Percentiles rank a stretch among this genome's conserved stretches.
phyloP scores from a whole-genome alignment of 257 asterid genomes.

The Nicotiana undulata region DNA sequence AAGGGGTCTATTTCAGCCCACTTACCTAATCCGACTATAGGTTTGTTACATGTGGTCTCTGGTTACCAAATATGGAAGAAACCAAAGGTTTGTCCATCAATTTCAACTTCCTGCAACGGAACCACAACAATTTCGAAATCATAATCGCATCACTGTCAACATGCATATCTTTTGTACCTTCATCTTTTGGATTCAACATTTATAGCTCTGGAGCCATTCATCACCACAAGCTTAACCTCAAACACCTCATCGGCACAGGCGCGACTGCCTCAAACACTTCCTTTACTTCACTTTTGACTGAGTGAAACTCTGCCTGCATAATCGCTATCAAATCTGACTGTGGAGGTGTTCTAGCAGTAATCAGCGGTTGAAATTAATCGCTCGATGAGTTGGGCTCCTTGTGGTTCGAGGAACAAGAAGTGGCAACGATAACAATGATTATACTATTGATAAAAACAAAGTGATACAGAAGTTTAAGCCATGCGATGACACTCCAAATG shows the following conservation, averaged over 20 bases:
- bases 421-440: conserved; percentile 49
- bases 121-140: conserved; percentile 5
- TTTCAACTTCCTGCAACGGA: conserved; percentile 12
- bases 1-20: too few relatives aligned
- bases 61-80: too few relatives aligned
- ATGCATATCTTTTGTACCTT: not conserved
- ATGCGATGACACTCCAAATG: conserved; percentile 31
- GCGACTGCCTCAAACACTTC: not conserved
- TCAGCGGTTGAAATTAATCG: conserved; percentile 10
- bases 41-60: too few relatives aligned
- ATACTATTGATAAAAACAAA: conserved; percentile 55
- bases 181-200: conserved; percentile 3
- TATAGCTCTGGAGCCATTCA: conserved; percentile 25
- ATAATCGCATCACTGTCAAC: conserved; percentile 18
- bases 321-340: conserved; percentile 10
- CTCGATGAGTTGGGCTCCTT: conserved; percentile 8
- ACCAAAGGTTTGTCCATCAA: not conserved
- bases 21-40: too few relatives aligned
- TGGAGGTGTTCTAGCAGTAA: conserved; percentile 31
- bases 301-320: not conserved
- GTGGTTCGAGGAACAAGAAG: conserved; percentile 34
- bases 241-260: conserved; percentile 7
- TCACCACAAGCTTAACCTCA: conserved; percentile 38
- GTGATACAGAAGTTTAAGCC: conserved; percentile 63
- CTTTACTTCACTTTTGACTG: not conserved